Percentiles rank a stretch among this genome's conserved stretches.
phyloP scores from a whole-genome alignment of 2,329 filamentous ascomycete genomes.

The Bipolaris oryzae region DNA sequence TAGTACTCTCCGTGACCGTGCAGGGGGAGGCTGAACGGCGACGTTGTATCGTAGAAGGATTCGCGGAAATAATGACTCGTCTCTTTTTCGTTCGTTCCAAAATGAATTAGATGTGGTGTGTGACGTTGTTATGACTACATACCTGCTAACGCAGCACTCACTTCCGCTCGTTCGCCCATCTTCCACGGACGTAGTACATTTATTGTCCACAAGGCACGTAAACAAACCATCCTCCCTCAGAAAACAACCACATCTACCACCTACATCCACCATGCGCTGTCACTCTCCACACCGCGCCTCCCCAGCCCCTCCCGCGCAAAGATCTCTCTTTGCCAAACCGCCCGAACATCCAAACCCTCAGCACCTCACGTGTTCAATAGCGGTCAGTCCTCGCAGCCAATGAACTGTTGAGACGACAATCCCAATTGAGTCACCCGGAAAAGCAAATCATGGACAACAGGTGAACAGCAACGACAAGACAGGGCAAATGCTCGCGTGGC shows the following conservation, averaged over 20 bases:
- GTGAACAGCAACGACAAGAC: too few relatives aligned
- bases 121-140: neutral
- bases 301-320: neutral
- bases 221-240: neutral
- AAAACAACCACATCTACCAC: neutral
- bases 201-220: neutral
- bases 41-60: neutral
- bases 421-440: neutral
- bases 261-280: neutral
- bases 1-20: neutral
- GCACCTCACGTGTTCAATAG: neutral
- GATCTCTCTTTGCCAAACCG: neutral
- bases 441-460: neutral
- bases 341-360: neutral
- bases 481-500: too few relatives aligned
- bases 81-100: neutral
- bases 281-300: neutral
- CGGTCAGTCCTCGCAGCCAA: neutral
- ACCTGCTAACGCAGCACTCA: too few relatives aligned
- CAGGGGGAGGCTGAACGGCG: neutral
- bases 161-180: too few relatives aligned
- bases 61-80: neutral
- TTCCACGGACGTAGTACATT: too few relatives aligned
- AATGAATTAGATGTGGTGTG: neutral
- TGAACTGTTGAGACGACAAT: neutral